Evolutionary conservation across 1,284 basidiomycete genomes (phyloP), one percentile per base, ranked within the genome.

Genomic region (Pseudomicrostroma phylloplanum): DNA sequence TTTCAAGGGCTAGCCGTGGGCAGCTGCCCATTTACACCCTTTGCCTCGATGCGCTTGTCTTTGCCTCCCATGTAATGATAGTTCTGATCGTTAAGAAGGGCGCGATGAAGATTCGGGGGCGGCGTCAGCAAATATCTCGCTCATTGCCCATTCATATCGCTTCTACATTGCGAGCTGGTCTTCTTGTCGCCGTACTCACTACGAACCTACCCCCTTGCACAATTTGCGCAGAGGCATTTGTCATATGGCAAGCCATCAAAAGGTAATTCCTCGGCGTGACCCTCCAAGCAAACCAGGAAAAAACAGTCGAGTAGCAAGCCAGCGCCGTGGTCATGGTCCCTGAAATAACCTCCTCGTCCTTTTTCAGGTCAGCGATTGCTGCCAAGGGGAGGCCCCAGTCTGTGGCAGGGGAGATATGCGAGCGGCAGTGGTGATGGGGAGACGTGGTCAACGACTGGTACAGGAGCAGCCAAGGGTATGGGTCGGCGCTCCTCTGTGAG

Each of bases 301-400:
- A 78, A 55, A 78, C 76, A 51, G 67, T 61, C 3, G 67, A 69
- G 62, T 17, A 15, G 39, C 6, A 36, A 48, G 39, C 17, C 49
- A 78, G 66, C 1, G 77, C 76, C 15, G 63, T 62, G 36, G 69
- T 72, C 77, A 78, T 78, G 58, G 74, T 67, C 1, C 72, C 72
- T 36, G 74, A 76, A 53, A 78, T 78, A 67, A 78, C 65, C 58
- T 74, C 69, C 57, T 75, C 73, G 58, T 76, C 69, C 67, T 77
- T 78, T 60, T 69, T 66, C 36, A 78, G 59, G 58, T 78, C 77
- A 36, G 76, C 68, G 43, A 78, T 65, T 0, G 77, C 77, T 2
- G 77, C 77, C 25, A 78, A 67, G 9, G 77, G 77, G n/a, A 78
- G 64, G 54, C 76, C 71, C 77, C 77, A 78, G 69, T 78, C 77